Conservation (phyloP, 306 rosid genomes). For the Cicer pinnatifidum region DNA sequence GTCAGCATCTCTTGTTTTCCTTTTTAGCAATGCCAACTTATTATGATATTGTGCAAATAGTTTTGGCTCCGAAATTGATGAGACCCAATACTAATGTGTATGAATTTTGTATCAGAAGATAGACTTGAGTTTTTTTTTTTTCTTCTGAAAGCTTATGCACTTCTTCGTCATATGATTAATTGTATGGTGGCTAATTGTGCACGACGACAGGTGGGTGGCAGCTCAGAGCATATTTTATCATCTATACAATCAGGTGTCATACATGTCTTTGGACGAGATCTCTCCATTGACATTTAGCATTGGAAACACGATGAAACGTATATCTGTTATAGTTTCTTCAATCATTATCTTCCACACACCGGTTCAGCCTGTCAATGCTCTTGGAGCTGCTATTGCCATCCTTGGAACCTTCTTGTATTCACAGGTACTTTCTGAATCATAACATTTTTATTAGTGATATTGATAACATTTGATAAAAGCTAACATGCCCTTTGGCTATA, state of each 20-base stretch:
- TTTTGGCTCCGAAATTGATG: constrained; percentile 7
- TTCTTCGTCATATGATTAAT: neutral
- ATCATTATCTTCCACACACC: constrained; percentile 94
- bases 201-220: constrained; percentile 78
- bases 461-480: neutral
- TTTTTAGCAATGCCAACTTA: constrained; percentile 19
- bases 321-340: constrained; percentile 88
- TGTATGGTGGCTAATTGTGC: neutral
- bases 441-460: neutral
- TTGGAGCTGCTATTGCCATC: constrained; percentile 15
- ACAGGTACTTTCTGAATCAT: constrained; percentile 63
- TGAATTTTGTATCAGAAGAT: constrained; percentile 7
- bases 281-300: constrained; percentile 93
- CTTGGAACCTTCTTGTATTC: constrained; percentile 92
- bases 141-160: neutral
- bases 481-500: neutral
- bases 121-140: neutral
- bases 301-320: constrained; percentile 96
- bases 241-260: constrained; percentile 66
- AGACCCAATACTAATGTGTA: constrained; percentile 9
- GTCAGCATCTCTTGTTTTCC: neutral
- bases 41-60: constrained; percentile 14
- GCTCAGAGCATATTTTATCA: constrained; percentile 96
- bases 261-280: constrained; percentile 61
- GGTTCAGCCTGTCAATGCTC: constrained; percentile 85